phyloP scores from a whole-genome alignment of 129 eudicot species.

The Gnaphalium uliginosum region DNA sequence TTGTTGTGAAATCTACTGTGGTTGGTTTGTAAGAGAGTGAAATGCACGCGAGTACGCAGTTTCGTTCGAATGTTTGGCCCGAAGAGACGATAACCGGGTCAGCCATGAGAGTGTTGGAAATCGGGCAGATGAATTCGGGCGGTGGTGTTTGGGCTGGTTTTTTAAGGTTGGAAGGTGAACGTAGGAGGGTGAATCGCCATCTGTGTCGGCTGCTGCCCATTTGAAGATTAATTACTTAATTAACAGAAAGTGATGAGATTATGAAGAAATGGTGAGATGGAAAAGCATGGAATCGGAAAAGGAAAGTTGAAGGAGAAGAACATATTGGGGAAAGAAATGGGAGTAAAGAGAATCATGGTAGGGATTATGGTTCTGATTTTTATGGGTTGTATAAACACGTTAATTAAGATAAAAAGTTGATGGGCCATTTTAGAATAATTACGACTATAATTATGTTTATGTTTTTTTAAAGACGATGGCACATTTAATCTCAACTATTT shows the following conservation, averaged over 20 bases:
- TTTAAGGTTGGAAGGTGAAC: conserved; percentile 33
- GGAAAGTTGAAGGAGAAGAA: conserved; percentile 10
- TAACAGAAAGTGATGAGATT: not conserved
- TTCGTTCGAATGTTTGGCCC: conserved; percentile 87
- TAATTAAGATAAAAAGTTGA: conserved; percentile 7
- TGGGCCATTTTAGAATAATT: not conserved
- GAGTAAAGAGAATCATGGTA: conserved; percentile 26
- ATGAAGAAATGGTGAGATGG: not conserved
- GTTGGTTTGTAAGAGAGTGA: conserved; percentile 44
- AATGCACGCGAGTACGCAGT: conserved; percentile 56
- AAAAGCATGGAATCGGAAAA: not conserved
- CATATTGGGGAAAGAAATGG: conserved; percentile 24
- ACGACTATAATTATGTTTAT: too few relatives aligned
- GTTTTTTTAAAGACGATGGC: too few relatives aligned
- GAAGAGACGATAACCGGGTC: conserved; percentile 85
- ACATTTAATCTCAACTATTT: too few relatives aligned
- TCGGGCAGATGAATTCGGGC: conserved; percentile 64
- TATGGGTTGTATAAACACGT: conserved; percentile 27
- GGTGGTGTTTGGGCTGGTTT: conserved; percentile 16
- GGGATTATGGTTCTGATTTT: conserved; percentile 22
- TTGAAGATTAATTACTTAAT: not conserved
- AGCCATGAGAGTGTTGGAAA: conserved; percentile 62
- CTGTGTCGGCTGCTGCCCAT: conserved; percentile 64
- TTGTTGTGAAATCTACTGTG: conserved; percentile 56
- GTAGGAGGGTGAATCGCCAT: conserved; percentile 62